phyloP scores from a whole-genome alignment of 768 basidiomycete genomes.

The Rhodosporidiobolus odoratus region DNA sequence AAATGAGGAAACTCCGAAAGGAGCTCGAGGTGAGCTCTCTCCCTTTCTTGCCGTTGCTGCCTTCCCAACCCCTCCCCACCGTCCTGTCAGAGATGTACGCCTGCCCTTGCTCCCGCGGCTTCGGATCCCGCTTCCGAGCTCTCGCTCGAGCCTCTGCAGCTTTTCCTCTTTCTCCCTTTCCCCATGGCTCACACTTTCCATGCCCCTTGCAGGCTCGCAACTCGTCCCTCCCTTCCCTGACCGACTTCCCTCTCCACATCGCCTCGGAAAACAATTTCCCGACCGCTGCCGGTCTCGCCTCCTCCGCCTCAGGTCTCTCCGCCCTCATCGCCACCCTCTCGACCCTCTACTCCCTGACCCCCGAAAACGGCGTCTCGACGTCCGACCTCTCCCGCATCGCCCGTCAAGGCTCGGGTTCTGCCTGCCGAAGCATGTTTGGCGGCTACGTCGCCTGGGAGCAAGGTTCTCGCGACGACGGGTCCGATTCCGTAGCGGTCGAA shows the following conservation, averaged over 20 bases:
- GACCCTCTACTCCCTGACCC: slow-evolving; percentile 65
- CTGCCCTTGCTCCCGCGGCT: too few species aligned
- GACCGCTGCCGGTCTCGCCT: slow-evolving; percentile 94
- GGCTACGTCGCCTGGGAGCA: slow-evolving; percentile 95
- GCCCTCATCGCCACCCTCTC: slow-evolving; percentile 87
- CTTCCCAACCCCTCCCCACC: too few species aligned
- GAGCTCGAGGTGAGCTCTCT: slow-evolving; percentile 57
- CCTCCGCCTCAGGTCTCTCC: slow-evolving; percentile 94
- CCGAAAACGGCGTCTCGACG: slow-evolving; percentile 51
- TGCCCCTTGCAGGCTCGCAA: slow-evolving; percentile 21
- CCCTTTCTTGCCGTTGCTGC: not conserved
- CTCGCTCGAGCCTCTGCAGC: too few species aligned
- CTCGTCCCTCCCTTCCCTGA: slow-evolving; percentile 53
- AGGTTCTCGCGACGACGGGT: slow-evolving; percentile 62
- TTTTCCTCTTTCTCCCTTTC: not conserved
- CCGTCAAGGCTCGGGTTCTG: slow-evolving; percentile 94
- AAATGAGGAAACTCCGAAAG: slow-evolving; percentile 73
- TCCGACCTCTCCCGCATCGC: slow-evolving; percentile 87
- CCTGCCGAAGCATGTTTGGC: slow-evolving; percentile 93
- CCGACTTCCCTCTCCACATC: slow-evolving; percentile 72
- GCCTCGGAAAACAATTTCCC: slow-evolving; percentile 98
- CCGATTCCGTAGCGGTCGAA: slow-evolving; percentile 80
- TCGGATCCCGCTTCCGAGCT: too few species aligned
- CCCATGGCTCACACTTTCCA: not conserved
- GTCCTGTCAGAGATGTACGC: too few species aligned